Base-by-base conservation (phyloP, 768 basidiomycete genomes). In the Kwoniella shandongensis region DNA sequence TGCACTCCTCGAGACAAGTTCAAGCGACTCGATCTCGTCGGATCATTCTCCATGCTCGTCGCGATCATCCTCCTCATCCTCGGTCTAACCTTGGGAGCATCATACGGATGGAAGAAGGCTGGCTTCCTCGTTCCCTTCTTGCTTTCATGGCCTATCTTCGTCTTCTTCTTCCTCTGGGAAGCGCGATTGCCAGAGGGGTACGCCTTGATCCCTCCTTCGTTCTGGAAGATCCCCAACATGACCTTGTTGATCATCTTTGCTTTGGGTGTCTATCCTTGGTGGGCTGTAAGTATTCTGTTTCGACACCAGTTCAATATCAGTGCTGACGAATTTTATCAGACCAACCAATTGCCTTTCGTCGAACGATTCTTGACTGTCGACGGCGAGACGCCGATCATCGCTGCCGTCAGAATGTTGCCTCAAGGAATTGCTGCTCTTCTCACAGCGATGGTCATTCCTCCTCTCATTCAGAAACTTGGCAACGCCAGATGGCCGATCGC, bases 191-290 rank as follows among this genome's bases (percentile, higher is more conserved):
- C 67, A 7, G 46, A 62, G 22, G 66, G 58, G 6, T 67, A 70
- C 52, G 72, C 74, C 11, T 44, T 72, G 26, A 63, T 76, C 40
- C 74, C 74, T 2, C 61, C 72, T 10, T 44, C 36, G 4, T 66
- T 66, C 44, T 76, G 76, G 75, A 56, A 57, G 25, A 70, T 75
- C 36, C 69, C 63, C 18, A 76, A 76, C 57, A 69, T 78, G 51
- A 57, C 61, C 11, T n/a, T 71, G 2, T 51, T 74, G 47, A 65
- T 70, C 50, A 46, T 69, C 40, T 63, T 75, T 32, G 65, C 73
- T 1, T 59, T 77, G 22, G 58, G 54, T 29, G 62, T 72, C 30
- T 71, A 73, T 58, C 52, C 61, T 11, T 75, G 72, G 69, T 72
- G 64, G 65, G 55, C 54, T 4, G 56, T 68, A n/a, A 53, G 50